Conservation (phyloP, 306 rosid genomes). For the Canavalia ensiformis region DNA sequence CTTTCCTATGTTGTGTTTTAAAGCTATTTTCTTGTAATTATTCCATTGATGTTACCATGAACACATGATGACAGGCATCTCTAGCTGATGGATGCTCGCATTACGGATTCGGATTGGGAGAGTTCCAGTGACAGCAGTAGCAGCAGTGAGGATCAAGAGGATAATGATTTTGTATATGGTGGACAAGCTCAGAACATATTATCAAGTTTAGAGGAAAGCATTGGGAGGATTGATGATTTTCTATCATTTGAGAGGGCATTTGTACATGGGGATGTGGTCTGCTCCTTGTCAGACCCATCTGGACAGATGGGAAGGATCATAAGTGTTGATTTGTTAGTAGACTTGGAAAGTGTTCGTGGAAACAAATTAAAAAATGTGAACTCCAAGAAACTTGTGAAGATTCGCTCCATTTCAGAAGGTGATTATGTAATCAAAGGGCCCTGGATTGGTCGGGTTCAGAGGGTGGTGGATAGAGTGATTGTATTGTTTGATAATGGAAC, state of each 20-base stretch:
- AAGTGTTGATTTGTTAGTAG: slow-evolving; percentile 72
- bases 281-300: slow-evolving; percentile 68
- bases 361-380: slow-evolving; percentile 65
- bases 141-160: slow-evolving; percentile 84
- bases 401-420: slow-evolving; percentile 84
- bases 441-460: slow-evolving; percentile 90
- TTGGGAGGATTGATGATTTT: slow-evolving; percentile 88
- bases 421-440: slow-evolving; percentile 81
- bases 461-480: slow-evolving; percentile 73
- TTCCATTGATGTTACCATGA: slow-evolving; percentile 26
- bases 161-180: slow-evolving; percentile 63
- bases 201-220: slow-evolving; percentile 91
- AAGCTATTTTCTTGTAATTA: slow-evolving; percentile 36
- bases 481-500: slow-evolving; percentile 86
- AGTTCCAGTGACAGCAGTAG: slow-evolving; percentile 80
- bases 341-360: slow-evolving; percentile 80
- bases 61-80: slow-evolving; percentile 60
- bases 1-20: slow-evolving; percentile 38
- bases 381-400: slow-evolving; percentile 73
- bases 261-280: slow-evolving; percentile 81
- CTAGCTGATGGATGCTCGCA: slow-evolving; percentile 67
- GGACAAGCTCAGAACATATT: slow-evolving; percentile 91
- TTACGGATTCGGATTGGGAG: slow-evolving; percentile 87
- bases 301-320: slow-evolving; percentile 94
- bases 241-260: slow-evolving; percentile 89